These are phyloP conservation scores for Oryza longistaminata DNA, from an alignment of 176 grass and related monocot genomes.

Conservation along the genomic window DNA sequence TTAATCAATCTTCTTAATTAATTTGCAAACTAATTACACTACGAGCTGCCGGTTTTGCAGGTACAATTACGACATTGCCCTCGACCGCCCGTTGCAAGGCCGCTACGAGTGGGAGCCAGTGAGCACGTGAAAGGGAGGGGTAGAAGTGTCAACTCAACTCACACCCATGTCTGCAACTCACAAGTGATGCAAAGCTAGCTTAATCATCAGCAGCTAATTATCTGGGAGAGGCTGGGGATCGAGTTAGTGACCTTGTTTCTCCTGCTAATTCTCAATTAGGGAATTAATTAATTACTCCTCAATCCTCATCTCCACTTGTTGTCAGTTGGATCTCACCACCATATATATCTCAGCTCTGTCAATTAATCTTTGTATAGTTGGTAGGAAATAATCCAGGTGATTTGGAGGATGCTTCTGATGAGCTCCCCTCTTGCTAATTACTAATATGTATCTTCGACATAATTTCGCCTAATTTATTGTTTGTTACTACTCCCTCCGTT, in stretches of 20 bases:
- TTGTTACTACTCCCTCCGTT: neutral
- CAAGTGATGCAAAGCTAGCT: neutral
- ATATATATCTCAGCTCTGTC: neutral
- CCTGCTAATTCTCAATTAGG: neutral
- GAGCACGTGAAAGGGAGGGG: constrained; percentile 17
- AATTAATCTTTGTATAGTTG: constrained; percentile 10
- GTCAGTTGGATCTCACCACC: neutral
- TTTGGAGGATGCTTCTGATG: constrained; percentile 28
- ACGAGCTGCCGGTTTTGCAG: constrained; percentile 6
- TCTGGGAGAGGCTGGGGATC: neutral
- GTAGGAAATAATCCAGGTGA: neutral
- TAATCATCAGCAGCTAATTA: neutral
- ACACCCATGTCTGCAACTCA: neutral
- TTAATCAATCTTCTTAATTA: neutral
- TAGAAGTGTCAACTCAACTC: neutral
- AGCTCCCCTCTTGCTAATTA: constrained; percentile 3
- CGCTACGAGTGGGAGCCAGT: constrained; percentile 49
- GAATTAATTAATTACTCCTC: neutral
- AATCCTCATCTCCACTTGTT: neutral
- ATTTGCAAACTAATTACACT: constrained; percentile 13
- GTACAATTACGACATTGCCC: constrained; percentile 58
- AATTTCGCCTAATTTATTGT: neutral
- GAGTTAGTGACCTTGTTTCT: neutral
- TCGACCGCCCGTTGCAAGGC: constrained; percentile 47
- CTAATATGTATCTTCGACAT: neutral